Base-by-base conservation (phyloP, 1,284 basidiomycete genomes). In the Tranzscheliella williamsii region DNA sequence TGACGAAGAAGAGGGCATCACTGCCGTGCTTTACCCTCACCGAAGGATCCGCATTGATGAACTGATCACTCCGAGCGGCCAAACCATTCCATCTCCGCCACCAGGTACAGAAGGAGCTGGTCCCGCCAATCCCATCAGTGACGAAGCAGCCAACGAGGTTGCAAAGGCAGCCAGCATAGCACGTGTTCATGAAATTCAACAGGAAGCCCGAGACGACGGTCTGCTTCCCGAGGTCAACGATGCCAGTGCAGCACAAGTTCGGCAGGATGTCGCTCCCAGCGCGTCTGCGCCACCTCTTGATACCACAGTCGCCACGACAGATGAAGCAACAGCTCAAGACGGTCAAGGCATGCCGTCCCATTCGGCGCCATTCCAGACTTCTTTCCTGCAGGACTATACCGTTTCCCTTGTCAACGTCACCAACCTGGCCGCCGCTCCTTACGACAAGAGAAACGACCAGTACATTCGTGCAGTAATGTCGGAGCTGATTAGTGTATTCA, bases 401-500 rank as follows among this genome's bases (percentile, higher is more conserved):
- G 85, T 98, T 51, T 97, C 94, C 2, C 84, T 98, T 55, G 92
- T 91, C 52, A 87, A 90, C 65, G 89, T 97, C 35, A 85, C 87
- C 36, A 97, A 97, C 93, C 52, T 79, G 78, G 30, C 88, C 86
- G 9, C 85, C 35, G 50, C 88, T 56, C 86, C 91, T 0, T 94
- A 89, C 82, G 87, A 90, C 81, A 91, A 92, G 79, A 69, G 68
- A 42, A 89, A 94, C 39, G 67, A 67, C 42, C 64, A 68, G 41
- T 88, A 95, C 78, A 88, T 94, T 57, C 88, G 91, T 24, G 94
- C 94, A 3, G 89, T 96, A 81, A 94, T 93, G 86, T 87, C 88
- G 42, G 94, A 97, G 80, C 90, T 98, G 56, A 90, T 98, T 61
- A 89, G 89, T 37, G 91, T 96, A 24, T 97, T 98, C 85, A 98